Evolutionary conservation across 495 filamentous ascomycete genomes (phyloP).

Genomic region (Xylaria longipes): DNA sequence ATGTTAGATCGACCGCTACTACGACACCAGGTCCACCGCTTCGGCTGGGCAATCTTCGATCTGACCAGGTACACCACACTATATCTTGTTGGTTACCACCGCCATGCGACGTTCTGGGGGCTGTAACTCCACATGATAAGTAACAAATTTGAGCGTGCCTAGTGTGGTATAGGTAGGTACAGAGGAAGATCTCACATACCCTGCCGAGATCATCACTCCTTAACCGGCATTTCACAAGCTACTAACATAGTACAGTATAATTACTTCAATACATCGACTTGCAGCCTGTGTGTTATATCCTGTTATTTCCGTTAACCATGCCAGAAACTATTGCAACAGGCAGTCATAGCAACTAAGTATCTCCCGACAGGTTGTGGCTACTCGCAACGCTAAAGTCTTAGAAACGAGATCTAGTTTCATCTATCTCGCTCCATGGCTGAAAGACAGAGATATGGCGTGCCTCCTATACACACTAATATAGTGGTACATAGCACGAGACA

Average conservation of each 20-base stretch:
- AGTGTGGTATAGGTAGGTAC: constrained; percentile 2
- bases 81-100: constrained; percentile 22
- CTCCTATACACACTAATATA: constrained; percentile 7
- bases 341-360: background rate
- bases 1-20: constrained; percentile 18
- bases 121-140: constrained; percentile 15
- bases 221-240: constrained; percentile 15
- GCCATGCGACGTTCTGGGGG: constrained; percentile 13
- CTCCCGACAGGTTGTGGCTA: too few relatives aligned
- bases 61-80: constrained; percentile 21
- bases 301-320: constrained; percentile 15
- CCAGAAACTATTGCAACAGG: background rate
- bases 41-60: constrained; percentile 24
- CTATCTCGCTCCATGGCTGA: background rate
- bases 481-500: background rate
- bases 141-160: background rate
- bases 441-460: background rate
- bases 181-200: constrained; percentile 18
- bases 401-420: background rate
- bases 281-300: background rate
- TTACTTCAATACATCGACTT: background rate
- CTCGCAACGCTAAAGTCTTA: background rate
- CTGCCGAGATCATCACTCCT: constrained; percentile 21
- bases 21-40: constrained; percentile 15
- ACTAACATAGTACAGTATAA: constrained; percentile 9